Base-by-base conservation (phyloP, 1,284 basidiomycete species). In the Ustilago sp. region DNA sequence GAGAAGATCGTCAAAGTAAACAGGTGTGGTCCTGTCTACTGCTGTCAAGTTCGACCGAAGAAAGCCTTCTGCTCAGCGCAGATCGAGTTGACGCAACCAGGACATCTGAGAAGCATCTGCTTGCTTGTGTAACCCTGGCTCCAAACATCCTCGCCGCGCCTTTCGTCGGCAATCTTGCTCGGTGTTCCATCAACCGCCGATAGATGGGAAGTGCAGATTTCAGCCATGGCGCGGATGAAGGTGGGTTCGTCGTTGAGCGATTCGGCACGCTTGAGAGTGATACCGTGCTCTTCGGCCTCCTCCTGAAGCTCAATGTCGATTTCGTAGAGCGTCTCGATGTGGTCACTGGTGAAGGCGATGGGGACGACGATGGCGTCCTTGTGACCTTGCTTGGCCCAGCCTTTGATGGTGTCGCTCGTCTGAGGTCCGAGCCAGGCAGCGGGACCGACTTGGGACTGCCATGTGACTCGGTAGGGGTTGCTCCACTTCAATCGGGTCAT, bases 361-460 rank as follows among this genome's bases (percentile, higher is more conserved):
- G 97, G 97, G 2, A 99, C 91, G 38, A 97, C 89, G 59, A 98
- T 90, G n/a, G 91, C 91, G 77, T 90, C 91, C 87, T 96, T 98
- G 86, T 91, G 90, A 19, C 94, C 95, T 52, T 93, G 89, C 74
- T 94, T 91, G 45, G 94, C 94, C 59, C 97, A 90, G 13, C 96
- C 97, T 86, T 98, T 94, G 84, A 99, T 88, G 38, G 95, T 93
- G 64, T 94, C 94, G 41, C 90, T 89, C 0, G 97, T 99, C 87
- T 99, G 95, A 87, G 94, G 94, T 1, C 97, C 97, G 90, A 99
- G 94, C 97, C 97, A 99, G 32, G 95, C 94, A 43, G 92, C 93
- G 3, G 97, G 97, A 2, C 97, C 97, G 47, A 99, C 97, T 87
- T 98, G 93, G 19, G 93, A 94, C 88, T 99, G 97, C 97, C 97